Evolutionary conservation across 2,329 filamentous ascomycete species (phyloP).

Genomic region (Talaromyces rugulosus): DNA sequence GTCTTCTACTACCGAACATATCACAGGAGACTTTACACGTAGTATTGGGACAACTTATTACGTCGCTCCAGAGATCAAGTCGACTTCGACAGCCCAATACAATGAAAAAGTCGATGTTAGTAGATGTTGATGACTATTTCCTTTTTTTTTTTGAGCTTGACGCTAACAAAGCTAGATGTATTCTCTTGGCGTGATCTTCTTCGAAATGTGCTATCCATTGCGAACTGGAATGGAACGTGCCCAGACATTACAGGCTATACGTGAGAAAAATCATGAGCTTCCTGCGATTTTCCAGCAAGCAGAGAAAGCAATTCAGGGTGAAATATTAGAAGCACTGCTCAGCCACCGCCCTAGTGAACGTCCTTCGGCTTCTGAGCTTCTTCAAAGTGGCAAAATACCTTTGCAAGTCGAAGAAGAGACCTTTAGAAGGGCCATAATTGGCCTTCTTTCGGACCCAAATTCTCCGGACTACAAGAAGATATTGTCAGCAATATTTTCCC

Average conservation of each 20-base stretch:
- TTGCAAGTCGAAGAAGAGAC: slow-evolving; percentile 91
- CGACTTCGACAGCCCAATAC: slow-evolving; percentile 69
- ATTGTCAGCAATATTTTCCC: slow-evolving; percentile 76
- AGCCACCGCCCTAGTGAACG: slow-evolving; percentile 78
- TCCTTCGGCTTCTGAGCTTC: slow-evolving; percentile 74
- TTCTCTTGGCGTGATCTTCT: slow-evolving; percentile 94
- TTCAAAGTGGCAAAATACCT: slow-evolving; percentile 81
- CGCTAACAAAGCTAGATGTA: slow-evolving; percentile 64
- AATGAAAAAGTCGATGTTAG: slow-evolving; percentile 86
- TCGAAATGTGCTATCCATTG: slow-evolving; percentile 80
- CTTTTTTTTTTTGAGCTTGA: neutral
- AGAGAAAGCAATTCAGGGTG: slow-evolving; percentile 65
- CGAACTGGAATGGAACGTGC: slow-evolving; percentile 61
- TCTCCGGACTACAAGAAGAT: slow-evolving; percentile 90
- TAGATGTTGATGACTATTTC: slow-evolving; percentile 14
- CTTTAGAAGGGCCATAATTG: slow-evolving; percentile 75
- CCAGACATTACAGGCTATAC: slow-evolving; percentile 63
- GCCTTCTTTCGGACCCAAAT: slow-evolving; percentile 68
- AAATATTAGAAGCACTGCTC: slow-evolving; percentile 74
- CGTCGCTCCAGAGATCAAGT: slow-evolving; percentile 85
- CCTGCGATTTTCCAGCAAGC: slow-evolving; percentile 69
- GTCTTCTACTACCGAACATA: slow-evolving; percentile 30
- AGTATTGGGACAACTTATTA: slow-evolving; percentile 79
- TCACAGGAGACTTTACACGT: slow-evolving; percentile 41
- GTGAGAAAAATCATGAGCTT: slow-evolving; percentile 63